Evolutionary conservation across 768 basidiomycete genomes (phyloP).

Genomic region (Pleurotus sapidus): DNA sequence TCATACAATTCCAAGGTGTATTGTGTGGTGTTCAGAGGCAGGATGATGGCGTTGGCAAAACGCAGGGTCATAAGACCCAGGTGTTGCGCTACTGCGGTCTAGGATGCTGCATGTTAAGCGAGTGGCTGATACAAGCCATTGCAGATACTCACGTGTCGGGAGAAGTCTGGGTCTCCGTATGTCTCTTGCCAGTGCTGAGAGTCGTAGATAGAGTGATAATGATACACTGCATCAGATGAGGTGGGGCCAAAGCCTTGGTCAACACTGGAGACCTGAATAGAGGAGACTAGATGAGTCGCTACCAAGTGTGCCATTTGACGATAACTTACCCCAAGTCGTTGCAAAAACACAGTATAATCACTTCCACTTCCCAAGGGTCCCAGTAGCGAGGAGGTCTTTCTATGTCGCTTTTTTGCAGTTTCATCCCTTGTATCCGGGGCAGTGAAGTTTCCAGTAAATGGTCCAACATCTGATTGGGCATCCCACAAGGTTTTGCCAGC

Average conservation of each 20-base stretch:
- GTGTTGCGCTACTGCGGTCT: constrained; percentile 68
- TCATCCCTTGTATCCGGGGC: not conserved
- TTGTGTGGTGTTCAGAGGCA: constrained; percentile 78
- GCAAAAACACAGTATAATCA: constrained; percentile 91
- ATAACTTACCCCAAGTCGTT: constrained; percentile 53
- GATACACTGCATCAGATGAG: constrained; percentile 62
- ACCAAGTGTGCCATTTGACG: too few relatives aligned
- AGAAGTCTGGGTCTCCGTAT: constrained; percentile 76
- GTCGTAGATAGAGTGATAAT: constrained; percentile 80
- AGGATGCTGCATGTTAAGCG: not conserved
- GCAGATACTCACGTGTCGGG: constrained; percentile 54
- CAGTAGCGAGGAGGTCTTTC: constrained; percentile 30
- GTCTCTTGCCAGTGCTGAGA: constrained; percentile 68
- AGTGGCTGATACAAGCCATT: not conserved
- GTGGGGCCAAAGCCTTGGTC: constrained; percentile 19
- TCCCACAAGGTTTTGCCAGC: constrained; percentile 74
- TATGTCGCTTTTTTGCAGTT: constrained; percentile 25
- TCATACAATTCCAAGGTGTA: constrained; percentile 53
- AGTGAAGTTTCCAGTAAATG: constrained; percentile 31
- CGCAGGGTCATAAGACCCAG: constrained; percentile 64
- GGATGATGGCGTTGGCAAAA: constrained; percentile 56
- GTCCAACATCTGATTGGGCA: constrained; percentile 59
- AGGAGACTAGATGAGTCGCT: not conserved
- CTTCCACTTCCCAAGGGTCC: constrained; percentile 78
- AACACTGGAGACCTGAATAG: constrained; percentile 18